Percentiles rank a stretch among this genome's conserved stretches.
phyloP scores from a whole-genome alignment of 2,329 filamentous ascomycete species.

The Colletotrichum sublineola region DNA sequence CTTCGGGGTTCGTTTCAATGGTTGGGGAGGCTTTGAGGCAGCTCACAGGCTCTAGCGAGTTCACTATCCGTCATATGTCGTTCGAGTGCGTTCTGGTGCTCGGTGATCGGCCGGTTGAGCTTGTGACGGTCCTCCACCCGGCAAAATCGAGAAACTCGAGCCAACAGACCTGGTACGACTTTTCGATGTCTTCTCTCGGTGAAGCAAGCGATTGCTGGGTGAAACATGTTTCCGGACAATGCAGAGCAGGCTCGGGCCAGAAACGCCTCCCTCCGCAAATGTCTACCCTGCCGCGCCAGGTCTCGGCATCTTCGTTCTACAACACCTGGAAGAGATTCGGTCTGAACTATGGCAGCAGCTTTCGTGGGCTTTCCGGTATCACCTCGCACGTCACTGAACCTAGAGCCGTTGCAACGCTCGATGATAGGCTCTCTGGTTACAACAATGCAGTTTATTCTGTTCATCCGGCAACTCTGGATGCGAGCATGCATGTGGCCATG shows the following conservation, averaged over 20 bases:
- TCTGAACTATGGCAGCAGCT: constrained; percentile 48
- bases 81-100: constrained; percentile 51
- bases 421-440: background rate
- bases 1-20: constrained; percentile 33
- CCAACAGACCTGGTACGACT: constrained; percentile 50
- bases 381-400: constrained; percentile 18
- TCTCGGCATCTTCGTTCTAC: constrained; percentile 46
- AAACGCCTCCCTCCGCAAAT: background rate
- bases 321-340: constrained; percentile 47
- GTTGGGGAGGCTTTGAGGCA: constrained; percentile 32
- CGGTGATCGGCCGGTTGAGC: constrained; percentile 47
- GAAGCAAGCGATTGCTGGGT: constrained; percentile 38
- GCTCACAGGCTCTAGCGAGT: constrained; percentile 40
- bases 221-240: constrained; percentile 23
- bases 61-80: constrained; percentile 48
- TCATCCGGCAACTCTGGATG: constrained; percentile 56
- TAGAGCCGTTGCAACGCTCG: constrained; percentile 21
- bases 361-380: constrained; percentile 43
- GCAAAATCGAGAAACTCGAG: constrained; percentile 45
- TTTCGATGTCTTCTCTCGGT: constrained; percentile 48
- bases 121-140: constrained; percentile 50
- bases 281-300: constrained; percentile 40
- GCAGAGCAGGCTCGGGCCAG: constrained; percentile 6
- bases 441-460: constrained; percentile 46
- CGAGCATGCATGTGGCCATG: constrained; percentile 49